Conservation (phyloP, 2,329 filamentous ascomycete genomes). For the Neofusicoccum ribis region DNA sequence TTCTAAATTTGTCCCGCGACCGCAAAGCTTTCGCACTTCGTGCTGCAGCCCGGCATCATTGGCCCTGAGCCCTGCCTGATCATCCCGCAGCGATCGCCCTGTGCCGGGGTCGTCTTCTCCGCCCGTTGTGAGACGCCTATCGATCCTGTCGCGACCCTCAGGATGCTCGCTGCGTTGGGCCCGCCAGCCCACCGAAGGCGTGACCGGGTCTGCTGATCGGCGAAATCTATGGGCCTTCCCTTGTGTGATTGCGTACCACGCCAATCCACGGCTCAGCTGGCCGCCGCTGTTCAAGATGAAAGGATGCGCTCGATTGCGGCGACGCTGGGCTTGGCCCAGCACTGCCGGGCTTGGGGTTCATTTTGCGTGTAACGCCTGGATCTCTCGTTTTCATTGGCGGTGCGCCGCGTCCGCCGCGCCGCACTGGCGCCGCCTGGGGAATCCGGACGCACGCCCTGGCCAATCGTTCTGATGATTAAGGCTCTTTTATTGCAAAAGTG, state of each 20-base stretch:
- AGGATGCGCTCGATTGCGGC: neutral
- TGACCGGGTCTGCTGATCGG: conserved; percentile 11
- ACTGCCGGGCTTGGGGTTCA: neutral
- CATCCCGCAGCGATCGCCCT: conserved; percentile 17
- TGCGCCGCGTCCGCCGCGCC: neutral
- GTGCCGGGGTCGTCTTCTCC: conserved; percentile 6
- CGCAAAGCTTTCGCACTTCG: neutral
- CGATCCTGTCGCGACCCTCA: neutral
- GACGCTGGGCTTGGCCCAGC: neutral
- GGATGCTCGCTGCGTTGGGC: neutral
- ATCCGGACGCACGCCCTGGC: neutral
- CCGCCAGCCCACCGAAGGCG: neutral
- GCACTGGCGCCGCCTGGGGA: neutral
- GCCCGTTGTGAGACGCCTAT: neutral
- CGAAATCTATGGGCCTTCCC: neutral
- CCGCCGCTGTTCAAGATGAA: neutral
- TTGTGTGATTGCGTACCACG: conserved; percentile 13
- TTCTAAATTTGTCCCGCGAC: neutral
- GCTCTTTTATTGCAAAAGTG: conserved; percentile 14
- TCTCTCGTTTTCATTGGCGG: neutral
- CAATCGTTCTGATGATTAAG: conserved; percentile 5
- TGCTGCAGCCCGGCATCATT: neutral
- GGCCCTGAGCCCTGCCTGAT: conserved; percentile 5
- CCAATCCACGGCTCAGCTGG: neutral
- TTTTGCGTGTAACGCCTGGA: neutral